Evolutionary conservation across 2,329 filamentous ascomycete species (phyloP), one percentile per base, ranked within the genome.

Genomic region (Corniculantispora saksenae): DNA sequence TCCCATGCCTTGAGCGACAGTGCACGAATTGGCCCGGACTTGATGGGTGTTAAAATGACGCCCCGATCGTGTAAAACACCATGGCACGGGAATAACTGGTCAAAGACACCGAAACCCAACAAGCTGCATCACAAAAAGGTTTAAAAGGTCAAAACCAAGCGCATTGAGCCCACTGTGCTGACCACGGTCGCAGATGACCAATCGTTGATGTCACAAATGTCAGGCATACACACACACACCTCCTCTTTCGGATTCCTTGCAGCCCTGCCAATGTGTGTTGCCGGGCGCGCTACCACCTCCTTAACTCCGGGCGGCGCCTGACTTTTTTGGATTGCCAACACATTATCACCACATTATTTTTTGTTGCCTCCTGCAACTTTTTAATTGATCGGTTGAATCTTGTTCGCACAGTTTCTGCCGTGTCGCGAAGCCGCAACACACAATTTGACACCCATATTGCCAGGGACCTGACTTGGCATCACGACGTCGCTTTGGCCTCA

Each of bases 361-460:
- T 21, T 5, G 25, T 4, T n/a, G 8, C 5, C 8, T 50, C n/a
- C 27, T 38, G 25, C 40, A 38, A 9, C 3, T 60, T 60, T 17
- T 12, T 6, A 8, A 8, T 43, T 25, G 3, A n/a, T 35, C 3
- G 17, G 19, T 9, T 21, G 6, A 17, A 19, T n/a, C 3, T 19
- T 12, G n/a, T 3, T 7, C 27, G 8, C 5, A 19, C 6, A 15
- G 3, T 13, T 19, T 58, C 10, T 15, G 25, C 3, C 1, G 13
- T 38, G 8, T 7, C 55, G n/a, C 17, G 3, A 4, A 45, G n/a
- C 9, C 3, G 23, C 23, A 35, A 27, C 17, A 19, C 32, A 1
- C 27, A 45, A 45, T 62, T 43, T 62, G 59, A 62, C 25, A 62
- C 59, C 59, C 59, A 62, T 62, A 62, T 62, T 13, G 59, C 59